Evolutionary conservation across 164 flowering plant genomes (phyloP).

Genomic region (Cinnamomum chago): DNA sequence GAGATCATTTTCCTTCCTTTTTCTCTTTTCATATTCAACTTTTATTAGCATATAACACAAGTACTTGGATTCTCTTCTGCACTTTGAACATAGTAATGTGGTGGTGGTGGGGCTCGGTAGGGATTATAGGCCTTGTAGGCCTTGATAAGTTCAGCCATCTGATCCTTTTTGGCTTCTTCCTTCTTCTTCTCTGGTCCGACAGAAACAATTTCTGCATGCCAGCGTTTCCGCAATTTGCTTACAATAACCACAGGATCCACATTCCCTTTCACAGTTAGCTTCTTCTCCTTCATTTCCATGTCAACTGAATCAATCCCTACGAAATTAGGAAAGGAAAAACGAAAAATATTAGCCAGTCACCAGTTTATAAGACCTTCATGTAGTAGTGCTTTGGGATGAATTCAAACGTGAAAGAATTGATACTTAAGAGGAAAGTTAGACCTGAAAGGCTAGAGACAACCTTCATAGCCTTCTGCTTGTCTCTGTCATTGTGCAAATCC

Average conservation of each 20-base stretch:
- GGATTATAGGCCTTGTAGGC: slow-evolving; percentile 60
- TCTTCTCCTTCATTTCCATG: slow-evolving; percentile 75
- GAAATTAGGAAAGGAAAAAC: not conserved
- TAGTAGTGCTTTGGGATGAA: not conserved
- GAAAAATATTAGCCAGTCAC: no score
- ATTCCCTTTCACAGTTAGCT: slow-evolving; percentile 62
- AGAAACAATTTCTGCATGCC: slow-evolving; percentile 46
- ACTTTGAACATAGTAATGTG: slow-evolving; percentile 55
- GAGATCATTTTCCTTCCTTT: no score
- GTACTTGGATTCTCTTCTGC: slow-evolving; percentile 81
- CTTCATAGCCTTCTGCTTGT: slow-evolving; percentile 72
- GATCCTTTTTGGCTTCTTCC: slow-evolving; percentile 23
- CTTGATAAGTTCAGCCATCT: slow-evolving; percentile 7
- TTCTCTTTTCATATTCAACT: not conserved
- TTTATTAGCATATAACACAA: slow-evolving; percentile 58
- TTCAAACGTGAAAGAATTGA: not conserved
- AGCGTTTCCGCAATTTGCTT: slow-evolving; percentile 40
- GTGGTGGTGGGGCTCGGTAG: slow-evolving; percentile 28
- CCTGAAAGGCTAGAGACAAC: slow-evolving; percentile 64
- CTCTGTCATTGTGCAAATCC: slow-evolving; percentile 66
- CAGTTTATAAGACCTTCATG: not conserved
- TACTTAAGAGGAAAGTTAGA: slow-evolving; percentile 13
- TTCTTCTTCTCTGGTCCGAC: slow-evolving; percentile 52
- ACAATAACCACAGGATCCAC: slow-evolving; percentile 68
- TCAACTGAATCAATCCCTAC: slow-evolving; percentile 76